These are phyloP conservation scores for Eucalyptus viminalis DNA, from an alignment of 345 rosid genomes.

Conservation along the genomic window DNA sequence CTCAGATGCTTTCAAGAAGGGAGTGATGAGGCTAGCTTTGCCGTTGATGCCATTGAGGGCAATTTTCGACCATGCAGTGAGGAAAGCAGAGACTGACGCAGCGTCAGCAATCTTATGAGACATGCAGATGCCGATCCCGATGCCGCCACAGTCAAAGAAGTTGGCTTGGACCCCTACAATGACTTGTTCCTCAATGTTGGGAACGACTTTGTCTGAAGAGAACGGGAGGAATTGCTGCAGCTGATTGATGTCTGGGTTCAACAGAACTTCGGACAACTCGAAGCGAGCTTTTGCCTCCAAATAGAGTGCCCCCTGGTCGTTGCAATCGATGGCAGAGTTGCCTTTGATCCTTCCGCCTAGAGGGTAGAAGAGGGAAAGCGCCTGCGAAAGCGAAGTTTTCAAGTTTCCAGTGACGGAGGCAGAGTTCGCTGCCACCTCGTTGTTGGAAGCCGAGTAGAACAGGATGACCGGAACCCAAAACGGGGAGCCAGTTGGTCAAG, in stretches of 20 bases:
- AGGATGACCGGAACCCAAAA: background rate
- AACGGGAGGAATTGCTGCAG: background rate
- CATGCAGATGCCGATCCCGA: background rate
- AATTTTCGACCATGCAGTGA: background rate
- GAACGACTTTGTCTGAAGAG: background rate
- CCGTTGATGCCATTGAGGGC: background rate
- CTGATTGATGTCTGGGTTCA: background rate
- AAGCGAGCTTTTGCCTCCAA: background rate
- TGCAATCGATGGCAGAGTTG: background rate
- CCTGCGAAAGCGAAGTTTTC: background rate
- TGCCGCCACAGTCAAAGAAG: background rate
- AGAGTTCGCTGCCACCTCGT: background rate
- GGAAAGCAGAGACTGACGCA: background rate
- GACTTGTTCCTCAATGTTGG: background rate
- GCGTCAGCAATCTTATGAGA: slow-evolving; percentile 1
- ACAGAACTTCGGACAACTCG: background rate
- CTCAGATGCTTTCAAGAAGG: background rate
- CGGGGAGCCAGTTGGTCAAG: background rate
- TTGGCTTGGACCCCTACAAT: background rate
- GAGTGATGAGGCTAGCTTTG: background rate
- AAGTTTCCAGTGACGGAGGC: background rate
- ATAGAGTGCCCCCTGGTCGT: background rate
- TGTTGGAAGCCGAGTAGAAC: background rate
- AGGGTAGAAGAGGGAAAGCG: background rate
- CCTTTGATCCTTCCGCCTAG: background rate